Evolutionary conservation across 495 filamentous ascomycete genomes (phyloP), one percentile per base, ranked within the genome.

Genomic region (Hypoxylon crocopeplum): DNA sequence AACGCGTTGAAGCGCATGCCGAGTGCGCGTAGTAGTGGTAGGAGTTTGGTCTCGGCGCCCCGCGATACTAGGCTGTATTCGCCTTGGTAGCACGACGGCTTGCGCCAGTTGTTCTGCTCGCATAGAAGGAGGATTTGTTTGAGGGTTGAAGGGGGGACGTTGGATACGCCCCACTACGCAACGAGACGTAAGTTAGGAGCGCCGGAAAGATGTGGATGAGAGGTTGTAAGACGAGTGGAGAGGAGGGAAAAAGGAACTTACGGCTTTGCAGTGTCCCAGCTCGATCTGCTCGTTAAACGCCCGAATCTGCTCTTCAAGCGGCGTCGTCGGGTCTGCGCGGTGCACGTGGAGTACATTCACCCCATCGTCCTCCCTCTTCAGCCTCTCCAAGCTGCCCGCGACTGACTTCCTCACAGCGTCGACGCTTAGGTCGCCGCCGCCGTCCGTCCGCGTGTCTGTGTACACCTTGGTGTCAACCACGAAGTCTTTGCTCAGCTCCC

Each of bases 1-100:
- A 75, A 85, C 2, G 79, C 80, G 36, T 78, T 72, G 54, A 79
- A 82, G 1, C 63, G 22, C n/a, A 84, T 78, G 6, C 68, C 61
- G 44, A 81, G 75, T 20, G 77, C 71, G 47, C 75, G 77, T 1
- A 85, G 75, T 4, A 77, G 56, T 1, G 82, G 82, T 2, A 82
- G 67, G 1, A 84, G 67, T 17, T 50, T 44, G 5, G 48, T 57
- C 19, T 71, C 68, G 37, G 56, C 59, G 17, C 67, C 66, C 5
- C 77, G 75, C 7, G 64, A 64, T 1, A 79, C 37, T 0, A 73
- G 52, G 53, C 75, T 80, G 58, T 79, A 81, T 4, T 71, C 51
- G 19, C 77, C 79, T 42, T 81, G 76, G 36, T 77, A 80, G 40
- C 61, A 69, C 10, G 36, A 59, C 1, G 77, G 77, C 30, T 75